Conservation (phyloP, 139 green algal species). For the Gonium pectorale region DNA sequence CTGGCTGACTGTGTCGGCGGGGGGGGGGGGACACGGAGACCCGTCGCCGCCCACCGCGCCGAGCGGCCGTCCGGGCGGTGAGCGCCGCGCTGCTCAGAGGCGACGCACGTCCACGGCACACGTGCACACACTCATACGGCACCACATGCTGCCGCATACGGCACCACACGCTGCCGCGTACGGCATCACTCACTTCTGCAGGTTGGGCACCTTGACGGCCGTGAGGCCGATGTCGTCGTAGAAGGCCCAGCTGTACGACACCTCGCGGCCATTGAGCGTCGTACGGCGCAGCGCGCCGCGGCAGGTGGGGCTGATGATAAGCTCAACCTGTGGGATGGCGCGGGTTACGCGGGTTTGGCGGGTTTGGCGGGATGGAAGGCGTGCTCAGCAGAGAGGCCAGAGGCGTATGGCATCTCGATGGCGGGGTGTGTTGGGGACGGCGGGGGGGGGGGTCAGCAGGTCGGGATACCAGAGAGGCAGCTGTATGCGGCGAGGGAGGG, state of each 20-base stretch:
- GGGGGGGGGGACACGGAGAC: no score
- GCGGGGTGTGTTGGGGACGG: not conserved
- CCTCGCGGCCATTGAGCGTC: not conserved
- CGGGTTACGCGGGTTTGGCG: not conserved
- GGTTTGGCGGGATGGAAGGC: not conserved
- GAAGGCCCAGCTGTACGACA: slow-evolving; percentile 5
- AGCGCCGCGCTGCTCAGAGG: not conserved
- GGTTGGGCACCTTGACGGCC: slow-evolving; percentile 4
- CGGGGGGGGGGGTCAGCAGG: not conserved
- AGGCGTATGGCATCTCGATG: not conserved
- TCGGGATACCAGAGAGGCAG: not conserved
- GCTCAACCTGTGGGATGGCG: not conserved
- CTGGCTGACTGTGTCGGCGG: no score
- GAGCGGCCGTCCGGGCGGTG: not conserved
- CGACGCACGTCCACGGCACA: no score
- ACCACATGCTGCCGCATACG: no score
- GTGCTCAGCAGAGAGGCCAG: not conserved
- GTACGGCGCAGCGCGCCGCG: not conserved
- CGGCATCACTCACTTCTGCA: slow-evolving; percentile 1
- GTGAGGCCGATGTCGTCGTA: not conserved
- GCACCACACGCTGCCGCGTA: no score
- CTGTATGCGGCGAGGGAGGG: no score
- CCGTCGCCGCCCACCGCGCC: not conserved
- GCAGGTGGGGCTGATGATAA: not conserved
- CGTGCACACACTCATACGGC: no score